Evolutionary conservation across 2,329 filamentous ascomycete genomes (phyloP).

Genomic region (Fusarium napiforme): DNA sequence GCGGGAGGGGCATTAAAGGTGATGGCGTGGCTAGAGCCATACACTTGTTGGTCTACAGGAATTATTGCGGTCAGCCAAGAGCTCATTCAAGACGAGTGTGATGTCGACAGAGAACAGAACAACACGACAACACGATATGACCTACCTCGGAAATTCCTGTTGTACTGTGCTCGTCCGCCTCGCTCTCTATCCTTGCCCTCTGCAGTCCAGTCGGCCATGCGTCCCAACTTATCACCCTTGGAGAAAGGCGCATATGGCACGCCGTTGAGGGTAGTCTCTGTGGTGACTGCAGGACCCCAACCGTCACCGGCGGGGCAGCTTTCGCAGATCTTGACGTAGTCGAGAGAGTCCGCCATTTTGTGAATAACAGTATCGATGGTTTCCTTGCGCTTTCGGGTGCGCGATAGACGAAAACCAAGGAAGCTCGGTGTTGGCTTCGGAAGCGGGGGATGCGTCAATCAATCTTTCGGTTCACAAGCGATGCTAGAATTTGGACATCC

Average conservation of each 20-base stretch:
- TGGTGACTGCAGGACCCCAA: constrained; percentile 88
- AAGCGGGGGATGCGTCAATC: constrained; percentile 40
- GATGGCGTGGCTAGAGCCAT: constrained; percentile 87
- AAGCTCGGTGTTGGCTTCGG: constrained; percentile 28
- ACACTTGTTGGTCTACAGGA: constrained; percentile 87
- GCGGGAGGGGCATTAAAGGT: constrained; percentile 90
- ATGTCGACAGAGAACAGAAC: not conserved
- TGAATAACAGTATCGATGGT: constrained; percentile 7
- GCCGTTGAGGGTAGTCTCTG: constrained; percentile 89
- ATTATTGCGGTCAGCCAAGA: constrained; percentile 15
- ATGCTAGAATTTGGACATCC: constrained; percentile 50
- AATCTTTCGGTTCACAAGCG: constrained; percentile 37
- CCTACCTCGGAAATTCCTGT: constrained; percentile 90
- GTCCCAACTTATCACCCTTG: constrained; percentile 97
- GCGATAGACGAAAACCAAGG: constrained; percentile 18
- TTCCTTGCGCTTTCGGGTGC: constrained; percentile 24
- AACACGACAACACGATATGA: not conserved
- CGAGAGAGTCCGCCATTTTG: constrained; percentile 65
- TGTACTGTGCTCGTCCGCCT: constrained; percentile 87
- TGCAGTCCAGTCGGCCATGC: constrained; percentile 98
- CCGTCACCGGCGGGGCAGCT: constrained; percentile 78
- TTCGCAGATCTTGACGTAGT: constrained; percentile 72
- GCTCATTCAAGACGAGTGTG: not conserved
- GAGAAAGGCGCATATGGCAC: constrained; percentile 98
- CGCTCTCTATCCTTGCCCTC: constrained; percentile 88